A percentile compares a stretch with the other conserved stretches of the same genome.
Evolutionary conservation across 192 early-diverging fungal genomes (phyloP).

Genomic region (Diversispora epigaea): DNA sequence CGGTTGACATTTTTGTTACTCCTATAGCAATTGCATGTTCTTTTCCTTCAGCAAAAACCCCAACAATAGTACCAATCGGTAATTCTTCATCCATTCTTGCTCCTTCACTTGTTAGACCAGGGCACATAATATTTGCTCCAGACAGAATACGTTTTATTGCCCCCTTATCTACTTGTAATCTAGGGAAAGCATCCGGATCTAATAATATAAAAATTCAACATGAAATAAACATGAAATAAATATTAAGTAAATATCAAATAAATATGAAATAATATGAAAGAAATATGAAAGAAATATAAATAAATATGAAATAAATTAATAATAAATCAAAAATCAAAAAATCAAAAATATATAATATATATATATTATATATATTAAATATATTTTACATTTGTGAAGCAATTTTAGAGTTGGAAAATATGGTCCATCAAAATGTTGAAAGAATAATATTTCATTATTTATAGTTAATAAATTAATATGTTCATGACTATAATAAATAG

Average conservation of each 20-base stretch:
- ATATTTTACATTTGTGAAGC: slow-evolving; percentile 91
- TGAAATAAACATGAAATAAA: neutral
- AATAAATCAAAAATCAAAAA: neutral
- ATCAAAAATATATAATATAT: neutral
- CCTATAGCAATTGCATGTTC: slow-evolving; percentile 92
- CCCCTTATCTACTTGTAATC: slow-evolving; percentile 90
- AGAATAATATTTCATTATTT: slow-evolving; percentile 85
- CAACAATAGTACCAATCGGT: slow-evolving; percentile 71
- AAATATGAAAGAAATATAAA: no score
- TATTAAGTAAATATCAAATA: no score
- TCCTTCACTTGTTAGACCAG: slow-evolving; percentile 92
- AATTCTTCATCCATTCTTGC: slow-evolving; percentile 79
- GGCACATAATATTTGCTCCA: slow-evolving; percentile 99
- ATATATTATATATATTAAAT: slow-evolving; percentile 1
- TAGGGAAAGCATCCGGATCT: slow-evolving; percentile 90
- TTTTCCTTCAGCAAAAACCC: slow-evolving; percentile 95
- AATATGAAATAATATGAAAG: no score
- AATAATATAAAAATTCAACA: neutral
- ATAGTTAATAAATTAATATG: slow-evolving; percentile 82
- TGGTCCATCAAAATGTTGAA: slow-evolving; percentile 94
- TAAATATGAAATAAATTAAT: neutral
- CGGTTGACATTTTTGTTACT: slow-evolving; percentile 80
- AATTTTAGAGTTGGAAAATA: slow-evolving; percentile 83
- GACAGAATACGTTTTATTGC: slow-evolving; percentile 98
- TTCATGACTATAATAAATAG: slow-evolving; percentile 64